Percentiles rank a stretch among this genome's conserved stretches.
Evolutionary conservation across 805 yeast species (phyloP).

Genomic region (Candida boidinii): DNA sequence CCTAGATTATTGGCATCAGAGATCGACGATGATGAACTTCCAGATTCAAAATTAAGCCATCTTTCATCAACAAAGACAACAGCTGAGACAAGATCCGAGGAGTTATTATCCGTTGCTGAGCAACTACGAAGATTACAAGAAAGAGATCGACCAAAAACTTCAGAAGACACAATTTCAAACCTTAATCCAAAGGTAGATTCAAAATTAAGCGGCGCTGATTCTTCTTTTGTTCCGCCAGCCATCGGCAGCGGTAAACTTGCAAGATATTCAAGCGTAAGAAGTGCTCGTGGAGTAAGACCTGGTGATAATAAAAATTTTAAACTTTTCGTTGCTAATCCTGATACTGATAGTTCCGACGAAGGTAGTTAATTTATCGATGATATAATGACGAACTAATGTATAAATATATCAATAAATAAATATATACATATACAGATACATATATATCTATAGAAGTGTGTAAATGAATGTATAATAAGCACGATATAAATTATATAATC

Average conservation of each 20-base stretch:
- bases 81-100: conserved; percentile 23
- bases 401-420: too few species aligned
- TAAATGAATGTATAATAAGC: too few species aligned
- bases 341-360: conserved; percentile 33
- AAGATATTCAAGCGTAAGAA: conserved; percentile 26
- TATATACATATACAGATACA: too few species aligned
- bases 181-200: background rate
- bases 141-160: background rate
- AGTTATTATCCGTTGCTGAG: conserved; percentile 22
- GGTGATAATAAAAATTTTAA: conserved; percentile 31
- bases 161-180: background rate
- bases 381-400: too few species aligned
- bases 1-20: conserved; percentile 69
- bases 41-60: conserved; percentile 24
- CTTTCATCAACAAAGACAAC: conserved; percentile 19
- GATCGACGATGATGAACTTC: conserved; percentile 55
- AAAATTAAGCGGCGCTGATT: background rate
- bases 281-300: conserved; percentile 18
- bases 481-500: conserved; percentile 2
- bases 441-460: too few species aligned
- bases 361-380: too few species aligned
- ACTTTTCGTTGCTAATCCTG: conserved; percentile 54
- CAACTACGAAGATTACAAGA: conserved; percentile 21
- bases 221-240: background rate
- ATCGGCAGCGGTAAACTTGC: conserved; percentile 9